Conservation (phyloP, 805 yeast genomes). For the Wickerhamomyces bisporus region DNA sequence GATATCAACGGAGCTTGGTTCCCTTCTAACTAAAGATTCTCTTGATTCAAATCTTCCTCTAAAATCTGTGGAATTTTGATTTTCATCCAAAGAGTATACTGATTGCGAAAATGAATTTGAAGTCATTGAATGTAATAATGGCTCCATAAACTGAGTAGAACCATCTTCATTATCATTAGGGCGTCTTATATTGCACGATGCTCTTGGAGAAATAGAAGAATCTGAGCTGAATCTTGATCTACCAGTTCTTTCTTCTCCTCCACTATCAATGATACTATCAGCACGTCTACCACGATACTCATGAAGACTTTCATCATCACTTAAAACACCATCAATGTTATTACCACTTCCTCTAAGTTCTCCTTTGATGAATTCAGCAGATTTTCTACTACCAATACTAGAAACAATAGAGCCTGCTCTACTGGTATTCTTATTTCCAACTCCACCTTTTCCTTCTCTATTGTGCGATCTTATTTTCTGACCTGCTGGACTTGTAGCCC, state of each 20-base stretch:
- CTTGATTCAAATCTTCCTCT: slow-evolving; percentile 20
- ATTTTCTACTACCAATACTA: neutral
- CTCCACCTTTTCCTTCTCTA: slow-evolving; percentile 1
- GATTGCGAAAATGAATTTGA: slow-evolving; percentile 1
- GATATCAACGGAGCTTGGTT: slow-evolving; percentile 30
- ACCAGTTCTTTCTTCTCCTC: neutral
- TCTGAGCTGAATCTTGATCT: slow-evolving; percentile 14
- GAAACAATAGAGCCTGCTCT: slow-evolving; percentile 14
- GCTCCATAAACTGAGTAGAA: slow-evolving; percentile 22
- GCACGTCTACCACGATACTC: neutral
- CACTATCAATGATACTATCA: neutral
- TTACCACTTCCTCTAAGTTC: slow-evolving; percentile 7
- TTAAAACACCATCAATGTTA: slow-evolving; percentile 7
- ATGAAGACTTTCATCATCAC: slow-evolving; percentile 1
- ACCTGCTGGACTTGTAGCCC: slow-evolving; percentile 27
- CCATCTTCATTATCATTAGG: slow-evolving; percentile 3
- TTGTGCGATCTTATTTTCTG: slow-evolving; percentile 14
- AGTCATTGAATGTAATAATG: slow-evolving; percentile 20
- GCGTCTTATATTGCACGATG: neutral
- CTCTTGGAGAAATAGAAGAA: slow-evolving; percentile 10
- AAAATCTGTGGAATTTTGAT: neutral
- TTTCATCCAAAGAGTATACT: neutral
- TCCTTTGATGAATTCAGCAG: neutral
- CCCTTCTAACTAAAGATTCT: slow-evolving; percentile 26
- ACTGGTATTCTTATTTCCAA: slow-evolving; percentile 13